Percentiles rank a stretch among this genome's conserved stretches.
These are phyloP conservation scores for Sesbania bispinosa DNA, from an alignment of 306 rosid genomes.

Conservation along the genomic window DNA sequence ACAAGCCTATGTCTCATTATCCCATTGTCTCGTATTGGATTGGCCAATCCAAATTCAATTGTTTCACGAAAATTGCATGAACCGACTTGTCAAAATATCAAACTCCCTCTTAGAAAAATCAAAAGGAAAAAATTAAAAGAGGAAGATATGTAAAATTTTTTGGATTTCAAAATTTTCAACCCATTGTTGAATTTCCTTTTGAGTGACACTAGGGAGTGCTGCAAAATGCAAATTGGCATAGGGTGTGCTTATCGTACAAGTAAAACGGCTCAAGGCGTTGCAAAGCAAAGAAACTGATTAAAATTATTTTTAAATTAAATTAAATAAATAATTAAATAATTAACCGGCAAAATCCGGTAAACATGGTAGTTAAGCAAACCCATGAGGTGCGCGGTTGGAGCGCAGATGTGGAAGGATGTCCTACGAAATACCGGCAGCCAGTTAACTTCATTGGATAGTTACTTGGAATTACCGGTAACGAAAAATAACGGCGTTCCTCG, in stretches of 20 bases:
- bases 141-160: no score
- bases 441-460: constrained; percentile 23
- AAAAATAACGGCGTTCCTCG: constrained; percentile 36
- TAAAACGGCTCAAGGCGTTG: constrained; percentile 29
- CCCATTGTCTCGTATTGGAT: constrained; percentile 25
- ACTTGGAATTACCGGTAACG: constrained; percentile 44
- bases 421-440: constrained; percentile 51
- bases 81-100: constrained; percentile 14
- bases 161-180: background rate
- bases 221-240: background rate
- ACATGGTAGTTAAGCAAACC: constrained; percentile 43
- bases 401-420: constrained; percentile 43
- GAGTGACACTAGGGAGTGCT: background rate
- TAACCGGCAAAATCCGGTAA: constrained; percentile 71
- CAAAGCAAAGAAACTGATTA: background rate
- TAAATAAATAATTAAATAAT: constrained; percentile 17
- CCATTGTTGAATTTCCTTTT: background rate
- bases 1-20: constrained; percentile 25
- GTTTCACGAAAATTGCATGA: constrained; percentile 22
- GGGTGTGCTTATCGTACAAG: constrained; percentile 45
- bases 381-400: constrained; percentile 38
- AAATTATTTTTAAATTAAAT: background rate
- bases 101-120: background rate
- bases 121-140: background rate
- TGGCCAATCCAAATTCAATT: constrained; percentile 25